Percentiles rank a stretch among this genome's conserved stretches.
phyloP scores from a whole-genome alignment of 2,329 filamentous ascomycete genomes.

The Emydomyces testavorans region DNA sequence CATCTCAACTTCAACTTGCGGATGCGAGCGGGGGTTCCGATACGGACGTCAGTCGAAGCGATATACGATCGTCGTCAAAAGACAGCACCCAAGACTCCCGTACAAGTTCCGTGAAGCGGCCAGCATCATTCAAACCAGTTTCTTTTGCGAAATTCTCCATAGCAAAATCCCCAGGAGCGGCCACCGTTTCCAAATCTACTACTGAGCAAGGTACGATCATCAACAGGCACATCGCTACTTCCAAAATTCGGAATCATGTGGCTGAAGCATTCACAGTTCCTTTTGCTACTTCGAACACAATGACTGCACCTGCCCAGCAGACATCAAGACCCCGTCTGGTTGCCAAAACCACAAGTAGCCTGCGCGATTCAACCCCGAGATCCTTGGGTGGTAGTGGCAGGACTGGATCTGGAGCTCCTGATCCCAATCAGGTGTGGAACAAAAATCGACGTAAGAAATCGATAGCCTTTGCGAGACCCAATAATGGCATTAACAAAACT shows the following conservation, averaged over 20 bases:
- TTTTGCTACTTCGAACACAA: slow-evolving; percentile 30
- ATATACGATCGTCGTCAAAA: slow-evolving; percentile 33
- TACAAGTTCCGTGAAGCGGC: slow-evolving; percentile 48
- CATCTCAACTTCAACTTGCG: slow-evolving; percentile 24
- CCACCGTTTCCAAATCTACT: slow-evolving; percentile 37
- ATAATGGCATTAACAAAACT: slow-evolving; percentile 17
- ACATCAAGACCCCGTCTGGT: slow-evolving; percentile 49
- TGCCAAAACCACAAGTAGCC: slow-evolving; percentile 48
- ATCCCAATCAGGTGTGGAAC: slow-evolving; percentile 59
- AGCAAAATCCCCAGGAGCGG: slow-evolving; percentile 48
- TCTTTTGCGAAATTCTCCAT: slow-evolving; percentile 56
- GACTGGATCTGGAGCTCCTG: slow-evolving; percentile 43
- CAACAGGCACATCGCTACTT: background rate
- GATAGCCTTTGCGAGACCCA: background rate
- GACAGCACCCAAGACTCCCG: slow-evolving; percentile 36
- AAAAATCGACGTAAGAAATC: slow-evolving; percentile 48
- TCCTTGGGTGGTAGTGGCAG: slow-evolving; percentile 36
- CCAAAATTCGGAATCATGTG: background rate
- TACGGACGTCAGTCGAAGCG: slow-evolving; percentile 50
- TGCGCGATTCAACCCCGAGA: slow-evolving; percentile 42
- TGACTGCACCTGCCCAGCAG: slow-evolving; percentile 29
- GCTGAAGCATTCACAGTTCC: slow-evolving; percentile 20
- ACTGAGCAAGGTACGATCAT: slow-evolving; percentile 43
- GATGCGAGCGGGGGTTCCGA: slow-evolving; percentile 48
- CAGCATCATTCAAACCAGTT: slow-evolving; percentile 52